Evolutionary conservation across 1,284 basidiomycete species (phyloP), one percentile per base, ranked within the genome.

Genomic region (Trichosporon sp.): DNA sequence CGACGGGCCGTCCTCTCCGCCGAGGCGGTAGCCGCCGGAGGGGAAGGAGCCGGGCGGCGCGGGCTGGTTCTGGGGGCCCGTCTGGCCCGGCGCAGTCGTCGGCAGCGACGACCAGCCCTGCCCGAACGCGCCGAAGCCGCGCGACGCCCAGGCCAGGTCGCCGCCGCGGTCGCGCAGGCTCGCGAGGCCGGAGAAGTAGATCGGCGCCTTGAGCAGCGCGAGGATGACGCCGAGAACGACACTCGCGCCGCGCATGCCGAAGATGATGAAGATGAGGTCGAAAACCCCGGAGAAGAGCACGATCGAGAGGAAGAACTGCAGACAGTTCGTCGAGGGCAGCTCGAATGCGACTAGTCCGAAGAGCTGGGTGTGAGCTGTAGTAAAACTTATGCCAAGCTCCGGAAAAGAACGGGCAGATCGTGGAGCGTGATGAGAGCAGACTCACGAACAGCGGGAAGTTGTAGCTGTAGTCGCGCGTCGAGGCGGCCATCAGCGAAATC

Each of bases 361-460:
- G 12, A 81, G 74, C 80, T 81, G 66, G 1, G 25, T 13, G 60
- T 25, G 1, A 60, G 38, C 53, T 35, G n/a, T 0, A 9, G 58
- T 2, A 8, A 12, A 5, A 27, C 18, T 42, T 32, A 32, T 4
- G 4, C 32, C 5, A 32, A 32, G 32, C 32, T 32, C 18, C 25
- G 35, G 29, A 23, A 29, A 29, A 32, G 12, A 18, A 23, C 34
- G 5, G 29, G 31, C 15, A n/a, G 51, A n/a, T 31, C 11, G 34
- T 6, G 21, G 11, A 23, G n/a, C 2, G 18, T 3, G 23, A 18
- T 11, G 27, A 6, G 21, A 29, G 27, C 8, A 11, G n/a, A 72
- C 79, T 12, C 29, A 80, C 80, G 72, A 81, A 75, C 12, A 81
- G 70, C 3, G 79, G 73, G 29, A 81, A 77, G 70, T 82, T 81